These are phyloP conservation scores for Chaetomium cochliodes DNA, from an alignment of 495 filamentous ascomycete species.

Conservation along the genomic window DNA sequence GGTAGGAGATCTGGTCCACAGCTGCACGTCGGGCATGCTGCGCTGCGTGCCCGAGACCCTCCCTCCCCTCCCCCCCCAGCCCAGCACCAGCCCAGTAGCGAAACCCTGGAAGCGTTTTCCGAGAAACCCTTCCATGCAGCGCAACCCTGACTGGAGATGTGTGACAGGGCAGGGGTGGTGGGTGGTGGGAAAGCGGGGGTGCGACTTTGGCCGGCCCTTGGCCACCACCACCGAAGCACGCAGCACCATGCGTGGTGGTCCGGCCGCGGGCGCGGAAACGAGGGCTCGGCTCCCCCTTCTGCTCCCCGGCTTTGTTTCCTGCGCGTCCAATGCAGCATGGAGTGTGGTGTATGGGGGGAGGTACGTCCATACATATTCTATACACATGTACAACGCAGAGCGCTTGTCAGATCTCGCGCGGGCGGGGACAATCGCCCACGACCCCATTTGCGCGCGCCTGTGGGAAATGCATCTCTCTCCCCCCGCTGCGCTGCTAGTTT, in stretches of 20 bases:
- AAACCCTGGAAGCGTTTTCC: constrained; percentile 8
- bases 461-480: not conserved
- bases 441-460: constrained; percentile 11
- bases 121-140: constrained; percentile 22
- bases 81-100: not conserved
- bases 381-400: constrained; percentile 5
- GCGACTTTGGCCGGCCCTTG: too few relatives aligned
- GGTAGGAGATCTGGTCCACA: constrained; percentile 13
- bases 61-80: too few relatives aligned
- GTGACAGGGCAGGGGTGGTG: constrained; percentile 13
- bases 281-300: constrained; percentile 1
- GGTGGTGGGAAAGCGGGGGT: constrained; percentile 4
- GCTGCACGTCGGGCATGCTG: constrained; percentile 12
- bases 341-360: not conserved
- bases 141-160: constrained; percentile 4
- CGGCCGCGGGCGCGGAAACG: constrained; percentile 1
- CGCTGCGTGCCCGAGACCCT: constrained; percentile 9
- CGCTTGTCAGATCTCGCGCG: constrained; percentile 12
- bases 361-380: not conserved
- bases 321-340: constrained; percentile 2
- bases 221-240: not conserved
- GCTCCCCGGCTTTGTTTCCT: constrained; percentile 14
- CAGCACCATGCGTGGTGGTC: not conserved
- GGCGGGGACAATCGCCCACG: not conserved
- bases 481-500: constrained; percentile 1